Evolutionary conservation across 208 protist species (phyloP).

Genomic region (Trypanosoma caninum): DNA sequence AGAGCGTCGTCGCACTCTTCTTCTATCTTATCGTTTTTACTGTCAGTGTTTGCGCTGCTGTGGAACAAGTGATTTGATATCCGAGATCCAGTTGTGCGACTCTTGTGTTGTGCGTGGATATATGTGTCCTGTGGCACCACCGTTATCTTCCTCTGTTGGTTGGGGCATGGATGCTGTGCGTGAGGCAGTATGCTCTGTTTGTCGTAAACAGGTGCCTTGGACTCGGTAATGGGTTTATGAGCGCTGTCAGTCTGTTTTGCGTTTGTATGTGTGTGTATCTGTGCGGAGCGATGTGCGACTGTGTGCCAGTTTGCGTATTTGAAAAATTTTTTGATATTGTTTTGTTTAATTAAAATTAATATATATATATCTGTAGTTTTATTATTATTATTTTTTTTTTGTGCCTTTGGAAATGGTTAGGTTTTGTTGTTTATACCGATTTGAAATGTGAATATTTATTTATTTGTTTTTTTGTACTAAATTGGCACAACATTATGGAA

Average conservation of each 20-base stretch:
- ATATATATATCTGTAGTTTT: no score
- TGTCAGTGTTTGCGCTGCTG: constrained; percentile 61
- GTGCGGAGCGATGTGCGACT: background rate
- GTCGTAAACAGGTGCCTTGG: constrained; percentile 10
- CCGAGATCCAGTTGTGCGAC: constrained; percentile 32
- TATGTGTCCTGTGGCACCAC: constrained; percentile 33
- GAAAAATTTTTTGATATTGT: background rate
- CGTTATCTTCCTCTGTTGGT: background rate
- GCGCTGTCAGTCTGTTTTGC: background rate
- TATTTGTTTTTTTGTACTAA: constrained; percentile 6
- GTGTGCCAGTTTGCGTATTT: background rate
- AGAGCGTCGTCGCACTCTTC: constrained; percentile 48
- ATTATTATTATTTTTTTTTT: no score
- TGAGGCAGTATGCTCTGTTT: constrained; percentile 22
- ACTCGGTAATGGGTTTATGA: background rate
- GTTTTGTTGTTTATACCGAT: constrained; percentile 8
- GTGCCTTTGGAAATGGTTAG: constrained; percentile 1
- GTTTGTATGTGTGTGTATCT: background rate
- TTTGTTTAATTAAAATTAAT: background rate
- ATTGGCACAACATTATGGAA: background rate
- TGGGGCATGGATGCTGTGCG: constrained; percentile 7
- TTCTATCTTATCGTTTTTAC: constrained; percentile 61
- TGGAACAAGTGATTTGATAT: constrained; percentile 8
- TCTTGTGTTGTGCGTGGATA: constrained; percentile 47
- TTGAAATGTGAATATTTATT: background rate